These are phyloP conservation scores for Kitagawia praeruptora DNA, from an alignment of 129 eudicot species.

Conservation along the genomic window DNA sequence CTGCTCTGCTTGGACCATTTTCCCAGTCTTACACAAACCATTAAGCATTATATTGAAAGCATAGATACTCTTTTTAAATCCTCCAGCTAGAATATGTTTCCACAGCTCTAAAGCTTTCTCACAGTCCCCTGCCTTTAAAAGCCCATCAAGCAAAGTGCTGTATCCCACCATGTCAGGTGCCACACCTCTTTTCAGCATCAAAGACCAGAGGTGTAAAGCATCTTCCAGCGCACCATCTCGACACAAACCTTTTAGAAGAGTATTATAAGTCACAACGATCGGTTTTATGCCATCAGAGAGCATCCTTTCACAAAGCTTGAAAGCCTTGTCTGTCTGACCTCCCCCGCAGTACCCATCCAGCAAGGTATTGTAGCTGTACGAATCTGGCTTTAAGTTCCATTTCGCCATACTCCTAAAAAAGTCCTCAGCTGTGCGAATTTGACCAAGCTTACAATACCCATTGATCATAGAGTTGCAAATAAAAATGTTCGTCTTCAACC, in stretches of 20 bases:
- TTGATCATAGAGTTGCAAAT: slow-evolving; percentile 72
- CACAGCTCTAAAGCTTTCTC: slow-evolving; percentile 51
- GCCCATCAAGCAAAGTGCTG: slow-evolving; percentile 61
- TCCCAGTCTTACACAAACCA: slow-evolving; percentile 78
- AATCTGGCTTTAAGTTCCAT: slow-evolving; percentile 64
- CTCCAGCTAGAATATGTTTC: slow-evolving; percentile 63
- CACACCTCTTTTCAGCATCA: slow-evolving; percentile 63
- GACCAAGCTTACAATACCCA: slow-evolving; percentile 78
- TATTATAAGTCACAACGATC: slow-evolving; percentile 56
- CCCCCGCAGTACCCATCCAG: slow-evolving; percentile 58
- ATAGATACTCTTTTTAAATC: slow-evolving; percentile 31
- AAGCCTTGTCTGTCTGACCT: slow-evolving; percentile 45
- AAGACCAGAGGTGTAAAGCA: slow-evolving; percentile 55
- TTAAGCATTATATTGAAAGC: slow-evolving; percentile 63
- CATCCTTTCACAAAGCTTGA: slow-evolving; percentile 57
- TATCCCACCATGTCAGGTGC: slow-evolving; percentile 59
- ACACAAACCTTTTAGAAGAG: slow-evolving; percentile 69
- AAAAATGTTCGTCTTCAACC: slow-evolving; percentile 45
- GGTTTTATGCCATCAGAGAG: slow-evolving; percentile 34
- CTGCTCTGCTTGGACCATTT: slow-evolving; percentile 61
- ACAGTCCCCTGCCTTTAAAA: slow-evolving; percentile 49
- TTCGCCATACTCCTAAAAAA: slow-evolving; percentile 37
- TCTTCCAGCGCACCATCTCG: slow-evolving; percentile 43
- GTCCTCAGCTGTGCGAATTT: slow-evolving; percentile 40
- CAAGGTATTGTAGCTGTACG: slow-evolving; percentile 67